Evolutionary conservation across 2,329 filamentous ascomycete species (phyloP).

Genomic region (Periglandula ipomoeae): DNA sequence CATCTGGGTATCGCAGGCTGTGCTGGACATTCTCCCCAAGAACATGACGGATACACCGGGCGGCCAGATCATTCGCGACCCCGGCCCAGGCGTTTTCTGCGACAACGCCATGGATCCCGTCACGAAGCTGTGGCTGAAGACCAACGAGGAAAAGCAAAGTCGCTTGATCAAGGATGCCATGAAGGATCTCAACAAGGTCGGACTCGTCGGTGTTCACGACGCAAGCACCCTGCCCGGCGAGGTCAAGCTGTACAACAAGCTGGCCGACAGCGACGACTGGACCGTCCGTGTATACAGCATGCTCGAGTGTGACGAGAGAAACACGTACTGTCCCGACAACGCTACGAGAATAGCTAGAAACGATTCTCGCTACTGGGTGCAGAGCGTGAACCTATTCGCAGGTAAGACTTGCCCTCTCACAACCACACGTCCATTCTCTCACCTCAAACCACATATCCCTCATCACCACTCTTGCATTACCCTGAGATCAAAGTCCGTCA

Average conservation of each 20-base stretch:
- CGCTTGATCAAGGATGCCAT: constrained; percentile 51
- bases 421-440: background rate
- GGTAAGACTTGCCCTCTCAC: constrained; percentile 31
- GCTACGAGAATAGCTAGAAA: constrained; percentile 33
- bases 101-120: constrained; percentile 64
- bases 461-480: background rate
- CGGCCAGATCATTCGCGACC: constrained; percentile 52
- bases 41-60: constrained; percentile 47
- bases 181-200: constrained; percentile 51
- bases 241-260: constrained; percentile 42
- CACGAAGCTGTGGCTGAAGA: constrained; percentile 46
- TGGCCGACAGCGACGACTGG: constrained; percentile 42
- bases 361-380: constrained; percentile 44
- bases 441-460: no score
- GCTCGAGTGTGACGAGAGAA: constrained; percentile 55
- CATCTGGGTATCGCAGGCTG: constrained; percentile 56
- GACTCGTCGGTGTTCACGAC: constrained; percentile 61
- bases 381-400: constrained; percentile 61
- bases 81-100: constrained; percentile 60
- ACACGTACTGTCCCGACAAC: constrained; percentile 48
- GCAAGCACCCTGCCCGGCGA: constrained; percentile 51
- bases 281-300: constrained; percentile 58
- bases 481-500: no score
- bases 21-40: constrained; percentile 49
- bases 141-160: constrained; percentile 41